Evolutionary conservation across 2,329 filamentous ascomycete genomes (phyloP), one percentile per base, ranked within the genome.

Genomic region (Neocucurbitaria cava): DNA sequence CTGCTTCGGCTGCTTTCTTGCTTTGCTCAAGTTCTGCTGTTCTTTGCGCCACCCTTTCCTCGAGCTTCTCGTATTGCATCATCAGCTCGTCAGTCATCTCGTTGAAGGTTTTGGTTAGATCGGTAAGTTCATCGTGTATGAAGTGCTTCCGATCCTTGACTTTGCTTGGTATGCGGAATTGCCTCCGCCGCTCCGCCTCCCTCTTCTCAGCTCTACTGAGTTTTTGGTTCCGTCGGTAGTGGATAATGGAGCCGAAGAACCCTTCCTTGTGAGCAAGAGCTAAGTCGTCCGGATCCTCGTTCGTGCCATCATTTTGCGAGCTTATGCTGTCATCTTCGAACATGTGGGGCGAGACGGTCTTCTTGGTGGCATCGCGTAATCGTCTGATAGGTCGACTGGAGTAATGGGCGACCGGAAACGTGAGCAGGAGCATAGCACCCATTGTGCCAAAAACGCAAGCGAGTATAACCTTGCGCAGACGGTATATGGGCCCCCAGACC

Each of bases 1-100:
- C 93, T n/a, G 91, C 90, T 75, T 96, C 93, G 1, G 93, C 93
- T 1, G 92, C 91, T 77, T 92, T 91, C 74, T 96, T 96, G 78
- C 89, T 96, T 57, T 91, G 86, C 69, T 96, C 92, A 0, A 97
- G 81, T 74, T 97, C 90, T 31, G 85, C 85, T 0, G 93, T 97
- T 50, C 93, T 84, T 72, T 93, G 87, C 6, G 86, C 86, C 1
- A 97, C 93, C 65, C 94, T 89, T 52, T 94, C 88, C 72, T 97
- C 93, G 1, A 97, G 80, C 10, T 86, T 87, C 26, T 88, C 87
- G 69, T 96, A 97, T 68, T 96, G 92, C 76, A 91, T 90, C 68
- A 91, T 84, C 40, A 97, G 79, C 76, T 96, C 92, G 58, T 96
- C 91, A 1, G 89, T 91, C 93, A 96, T 97, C 66, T 93, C 90